Percentiles rank a stretch among this genome's conserved stretches.
Conservation (phyloP, 2,329 filamentous ascomycete species). For the Pseudogymnoascus sp. region DNA sequence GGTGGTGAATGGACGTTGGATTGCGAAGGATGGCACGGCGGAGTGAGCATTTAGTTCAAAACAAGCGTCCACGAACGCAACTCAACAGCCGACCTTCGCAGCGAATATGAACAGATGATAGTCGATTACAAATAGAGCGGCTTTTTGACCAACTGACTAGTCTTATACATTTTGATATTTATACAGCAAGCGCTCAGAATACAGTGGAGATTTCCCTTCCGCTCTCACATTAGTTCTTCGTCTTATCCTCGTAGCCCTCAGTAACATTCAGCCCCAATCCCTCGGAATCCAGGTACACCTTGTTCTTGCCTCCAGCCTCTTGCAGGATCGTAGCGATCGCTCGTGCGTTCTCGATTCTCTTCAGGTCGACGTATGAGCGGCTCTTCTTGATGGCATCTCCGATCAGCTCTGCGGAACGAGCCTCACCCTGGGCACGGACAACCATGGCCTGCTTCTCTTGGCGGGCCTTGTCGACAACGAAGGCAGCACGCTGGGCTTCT, state of each 20-base stretch:
- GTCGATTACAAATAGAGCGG: slow-evolving; percentile 6
- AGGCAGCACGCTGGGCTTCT: slow-evolving; percentile 93
- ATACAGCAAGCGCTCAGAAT: slow-evolving; percentile 25
- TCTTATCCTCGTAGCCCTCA: slow-evolving; percentile 37
- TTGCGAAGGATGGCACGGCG: background rate
- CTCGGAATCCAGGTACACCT: slow-evolving; percentile 84
- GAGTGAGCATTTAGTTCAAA: background rate
- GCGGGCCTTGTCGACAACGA: slow-evolving; percentile 95
- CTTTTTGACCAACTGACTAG: slow-evolving; percentile 4
- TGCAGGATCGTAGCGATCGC: slow-evolving; percentile 82
- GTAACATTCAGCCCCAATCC: slow-evolving; percentile 87
- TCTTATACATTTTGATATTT: slow-evolving; percentile 8
- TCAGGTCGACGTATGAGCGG: slow-evolving; percentile 90
- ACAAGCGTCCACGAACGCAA: background rate
- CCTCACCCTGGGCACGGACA: slow-evolving; percentile 97
- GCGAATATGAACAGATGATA: slow-evolving; percentile 6
- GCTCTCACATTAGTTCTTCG: slow-evolving; percentile 36
- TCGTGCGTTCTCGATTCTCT: slow-evolving; percentile 95
- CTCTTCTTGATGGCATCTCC: slow-evolving; percentile 99
- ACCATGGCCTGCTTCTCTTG: slow-evolving; percentile 99
- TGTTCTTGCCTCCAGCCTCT: slow-evolving; percentile 80
- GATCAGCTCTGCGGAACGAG: slow-evolving; percentile 92
- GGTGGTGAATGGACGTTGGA: background rate
- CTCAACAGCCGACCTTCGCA: background rate
- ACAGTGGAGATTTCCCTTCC: slow-evolving; percentile 40